Base-by-base conservation (phyloP, 2,329 filamentous ascomycete species). In the Rutstroemia sp. region DNA sequence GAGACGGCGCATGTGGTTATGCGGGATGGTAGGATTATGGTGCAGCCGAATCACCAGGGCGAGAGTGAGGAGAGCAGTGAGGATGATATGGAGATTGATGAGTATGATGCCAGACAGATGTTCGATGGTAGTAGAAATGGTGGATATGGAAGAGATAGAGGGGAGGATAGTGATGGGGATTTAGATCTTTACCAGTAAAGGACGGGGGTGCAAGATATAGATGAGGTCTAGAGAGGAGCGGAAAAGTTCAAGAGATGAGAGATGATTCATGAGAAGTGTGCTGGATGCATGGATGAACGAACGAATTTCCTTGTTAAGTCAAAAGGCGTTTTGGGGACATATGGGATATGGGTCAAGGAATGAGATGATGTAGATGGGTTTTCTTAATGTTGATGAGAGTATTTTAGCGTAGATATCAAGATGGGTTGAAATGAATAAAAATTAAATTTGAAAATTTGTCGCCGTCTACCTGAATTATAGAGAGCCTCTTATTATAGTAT, bases 11-110 rank as follows among this genome's bases (percentile, higher is more conserved):
- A 81, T 25, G 90, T 97, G 23, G 84, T 89, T 47, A 78, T 97
- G 59, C 80, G 87, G 30, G 83, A 90, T 61, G 88, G 89, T 47
- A 88, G 89, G 71, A 86, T 97, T 58, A 75, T 83, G 2, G 90
- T 99, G 1, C 68, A 94, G 23, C 78, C 91, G 6, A 97, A 99
- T 71, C 94, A 97, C 21, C 83, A 86, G 7, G 87, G 90, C 59
- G 79, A 81, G 12, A 76, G 79, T 37, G 88, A 90, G 10, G 84
- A 86, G 2, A 49, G 37, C 8, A 88, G 86, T 0, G 74, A 87
- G 18, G 86, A 88, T 12, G 90, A 95, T 67, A 68, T 85, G 61
- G 75, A 77, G 49, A 74, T 77, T 16, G 74, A 79, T 82, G 59
- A 79, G 59, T 78, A 76, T 39, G 74, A 88, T 46, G 75, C 75